Percentiles rank a stretch among this genome's conserved stretches.
These are phyloP conservation scores for Daedaleopsis sinensis DNA, from an alignment of 768 basidiomycete genomes.

Conservation along the genomic window DNA sequence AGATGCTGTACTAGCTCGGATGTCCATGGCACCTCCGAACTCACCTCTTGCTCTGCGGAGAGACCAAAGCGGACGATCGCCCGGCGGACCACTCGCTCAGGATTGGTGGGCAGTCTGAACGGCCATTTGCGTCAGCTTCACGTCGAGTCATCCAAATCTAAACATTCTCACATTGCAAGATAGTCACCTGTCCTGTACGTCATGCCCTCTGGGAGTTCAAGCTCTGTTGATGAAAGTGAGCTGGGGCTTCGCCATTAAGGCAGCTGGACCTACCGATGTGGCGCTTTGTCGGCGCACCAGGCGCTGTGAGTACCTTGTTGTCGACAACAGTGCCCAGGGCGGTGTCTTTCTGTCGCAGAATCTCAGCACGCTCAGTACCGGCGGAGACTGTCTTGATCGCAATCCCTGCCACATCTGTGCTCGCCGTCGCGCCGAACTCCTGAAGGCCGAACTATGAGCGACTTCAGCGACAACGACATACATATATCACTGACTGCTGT, in stretches of 20 bases:
- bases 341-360: conserved; percentile 41
- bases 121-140: not conserved
- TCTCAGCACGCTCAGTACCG: conserved; percentile 37
- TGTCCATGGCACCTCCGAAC: too few species aligned
- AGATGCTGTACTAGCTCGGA: too few species aligned
- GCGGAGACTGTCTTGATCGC: conserved; percentile 36
- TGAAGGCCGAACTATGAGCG: conserved; percentile 10
- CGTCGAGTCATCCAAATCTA: not conserved
- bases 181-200: conserved; percentile 50
- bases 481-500: conserved; percentile 26
- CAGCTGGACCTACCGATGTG: conserved; percentile 38
- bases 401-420: conserved; percentile 23
- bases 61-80: conserved; percentile 43
- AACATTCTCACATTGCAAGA: conserved; percentile 40
- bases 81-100: conserved; percentile 39
- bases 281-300: conserved; percentile 41
- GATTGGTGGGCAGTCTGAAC: conserved; percentile 44
- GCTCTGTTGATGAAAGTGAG: conserved; percentile 30
- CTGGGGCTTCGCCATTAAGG: not conserved
- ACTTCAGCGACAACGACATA: not conserved
- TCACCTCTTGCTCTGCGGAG: conserved; percentile 42
- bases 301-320: conserved; percentile 41
- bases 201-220: conserved; percentile 41
- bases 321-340: conserved; percentile 41
- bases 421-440: conserved; percentile 33